phyloP scores from a whole-genome alignment of 2,329 filamentous ascomycete genomes.

The Monosporascus ibericus region DNA sequence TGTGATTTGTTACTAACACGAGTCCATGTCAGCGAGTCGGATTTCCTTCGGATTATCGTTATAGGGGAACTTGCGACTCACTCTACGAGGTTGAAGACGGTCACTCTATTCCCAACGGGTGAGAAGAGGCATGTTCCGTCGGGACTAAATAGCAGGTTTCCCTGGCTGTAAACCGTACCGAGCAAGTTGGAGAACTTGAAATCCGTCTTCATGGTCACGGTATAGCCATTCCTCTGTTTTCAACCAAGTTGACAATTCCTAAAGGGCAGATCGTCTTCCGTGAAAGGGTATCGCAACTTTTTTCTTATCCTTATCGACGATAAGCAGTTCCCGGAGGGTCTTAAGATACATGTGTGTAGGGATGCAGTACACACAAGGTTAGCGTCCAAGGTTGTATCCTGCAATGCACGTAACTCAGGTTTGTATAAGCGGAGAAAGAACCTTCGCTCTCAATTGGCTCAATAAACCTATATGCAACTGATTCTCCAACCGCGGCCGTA shows the following conservation, averaged over 20 bases:
- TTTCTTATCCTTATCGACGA: conserved; percentile 23
- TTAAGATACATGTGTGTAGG: background rate
- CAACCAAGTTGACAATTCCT: background rate
- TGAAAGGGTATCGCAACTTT: conserved; percentile 13
- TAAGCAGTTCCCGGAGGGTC: conserved; percentile 12
- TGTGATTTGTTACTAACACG: conserved; percentile 70
- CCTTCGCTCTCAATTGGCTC: too few species aligned
- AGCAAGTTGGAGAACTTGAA: conserved; percentile 99
- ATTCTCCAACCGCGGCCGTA: too few species aligned
- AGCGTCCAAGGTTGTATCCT: background rate
- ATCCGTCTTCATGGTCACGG: conserved; percentile 87
- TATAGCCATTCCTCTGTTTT: conserved; percentile 12
- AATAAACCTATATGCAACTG: too few species aligned
- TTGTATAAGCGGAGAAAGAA: background rate
- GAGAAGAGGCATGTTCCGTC: conserved; percentile 95
- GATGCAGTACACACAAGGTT: background rate
- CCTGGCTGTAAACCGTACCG: conserved; percentile 96
- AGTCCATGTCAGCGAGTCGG: conserved; percentile 25
- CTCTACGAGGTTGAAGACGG: conserved; percentile 95
- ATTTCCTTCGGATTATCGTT: background rate
- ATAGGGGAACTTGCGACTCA: conserved; percentile 35
- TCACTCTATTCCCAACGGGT: conserved; percentile 91
- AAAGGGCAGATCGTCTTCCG: background rate
- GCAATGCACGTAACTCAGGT: background rate
- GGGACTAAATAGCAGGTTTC: conserved; percentile 92